phyloP scores from a whole-genome alignment of 2,329 filamentous ascomycete genomes.

The Fusarium compactum region DNA sequence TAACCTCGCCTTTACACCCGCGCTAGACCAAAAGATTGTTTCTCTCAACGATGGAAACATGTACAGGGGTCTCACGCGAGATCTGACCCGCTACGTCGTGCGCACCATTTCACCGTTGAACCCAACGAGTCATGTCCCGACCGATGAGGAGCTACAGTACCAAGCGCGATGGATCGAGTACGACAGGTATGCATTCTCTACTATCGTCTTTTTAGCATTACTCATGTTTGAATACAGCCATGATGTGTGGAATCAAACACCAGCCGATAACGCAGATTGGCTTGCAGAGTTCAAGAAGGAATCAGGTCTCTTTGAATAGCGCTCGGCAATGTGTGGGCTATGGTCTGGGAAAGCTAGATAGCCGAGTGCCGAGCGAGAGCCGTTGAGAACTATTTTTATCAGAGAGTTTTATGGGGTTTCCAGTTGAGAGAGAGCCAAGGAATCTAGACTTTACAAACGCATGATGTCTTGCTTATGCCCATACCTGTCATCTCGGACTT shows the following conservation, averaged over 20 bases:
- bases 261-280: conserved; percentile 19
- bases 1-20: rapidly evolving
- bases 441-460: background rate
- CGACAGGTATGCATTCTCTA: conserved; percentile 38
- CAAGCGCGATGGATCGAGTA: conserved; percentile 52
- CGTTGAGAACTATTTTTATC: background rate
- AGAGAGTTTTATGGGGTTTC: no score
- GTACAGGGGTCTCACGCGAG: conserved; percentile 29
- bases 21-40: background rate
- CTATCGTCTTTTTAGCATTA: no score
- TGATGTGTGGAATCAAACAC: conserved; percentile 26
- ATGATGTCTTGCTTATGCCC: background rate
- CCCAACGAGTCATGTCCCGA: conserved; percentile 48
- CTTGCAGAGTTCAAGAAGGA: conserved; percentile 18
- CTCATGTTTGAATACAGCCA: background rate
- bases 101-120: conserved; percentile 49
- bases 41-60: conserved; percentile 24
- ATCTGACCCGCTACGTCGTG: conserved; percentile 42
- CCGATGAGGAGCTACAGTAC: conserved; percentile 52
- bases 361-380: background rate
- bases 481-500: background rate
- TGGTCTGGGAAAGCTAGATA: background rate
- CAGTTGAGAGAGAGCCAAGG: no score
- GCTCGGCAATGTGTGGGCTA: background rate
- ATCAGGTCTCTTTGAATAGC: background rate